Evolutionary conservation across 371 early-diverging fungal genomes (phyloP).

Genomic region (Synchytrium microbalum): DNA sequence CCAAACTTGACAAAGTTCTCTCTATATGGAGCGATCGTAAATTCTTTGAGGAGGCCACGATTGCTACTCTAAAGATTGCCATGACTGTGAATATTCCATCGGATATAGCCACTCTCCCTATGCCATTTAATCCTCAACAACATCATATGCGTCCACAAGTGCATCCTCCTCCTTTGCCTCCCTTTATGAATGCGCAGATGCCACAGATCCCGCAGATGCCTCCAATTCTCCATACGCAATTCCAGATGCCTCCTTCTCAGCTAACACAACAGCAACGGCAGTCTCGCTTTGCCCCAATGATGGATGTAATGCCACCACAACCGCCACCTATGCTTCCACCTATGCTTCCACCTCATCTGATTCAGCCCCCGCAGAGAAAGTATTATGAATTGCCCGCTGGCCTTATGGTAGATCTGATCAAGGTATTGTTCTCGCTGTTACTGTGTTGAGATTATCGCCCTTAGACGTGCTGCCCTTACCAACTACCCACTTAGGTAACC

Average conservation of each 20-base stretch:
- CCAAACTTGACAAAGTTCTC: conserved; percentile 53
- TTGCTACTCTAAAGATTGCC: conserved; percentile 33
- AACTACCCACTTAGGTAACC: conserved; percentile 13
- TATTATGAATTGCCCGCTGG: conserved; percentile 53
- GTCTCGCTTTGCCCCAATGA: conserved; percentile 4
- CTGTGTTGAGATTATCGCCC: not conserved
- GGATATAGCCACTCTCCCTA: not conserved
- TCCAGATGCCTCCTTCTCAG: no score
- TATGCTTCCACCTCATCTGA: conserved; percentile 7
- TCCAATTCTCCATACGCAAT: not conserved
- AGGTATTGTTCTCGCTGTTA: conserved; percentile 27
- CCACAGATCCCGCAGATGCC: not conserved
- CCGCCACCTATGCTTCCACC: conserved; percentile 7
- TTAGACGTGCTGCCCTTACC: no score
- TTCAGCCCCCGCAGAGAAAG: conserved; percentile 22
- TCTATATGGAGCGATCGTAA: conserved; percentile 47
- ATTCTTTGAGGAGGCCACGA: conserved; percentile 34
- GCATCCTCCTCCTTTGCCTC: not conserved
- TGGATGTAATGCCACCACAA: conserved; percentile 4
- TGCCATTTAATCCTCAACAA: not conserved
- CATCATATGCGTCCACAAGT: not conserved
- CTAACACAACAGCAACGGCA: no score
- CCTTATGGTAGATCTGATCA: conserved; percentile 39
- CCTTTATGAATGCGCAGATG: not conserved
- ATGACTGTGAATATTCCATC: not conserved